Evolutionary conservation across 805 yeast species (phyloP).

Genomic region (Sugiyamaella floridensis): DNA sequence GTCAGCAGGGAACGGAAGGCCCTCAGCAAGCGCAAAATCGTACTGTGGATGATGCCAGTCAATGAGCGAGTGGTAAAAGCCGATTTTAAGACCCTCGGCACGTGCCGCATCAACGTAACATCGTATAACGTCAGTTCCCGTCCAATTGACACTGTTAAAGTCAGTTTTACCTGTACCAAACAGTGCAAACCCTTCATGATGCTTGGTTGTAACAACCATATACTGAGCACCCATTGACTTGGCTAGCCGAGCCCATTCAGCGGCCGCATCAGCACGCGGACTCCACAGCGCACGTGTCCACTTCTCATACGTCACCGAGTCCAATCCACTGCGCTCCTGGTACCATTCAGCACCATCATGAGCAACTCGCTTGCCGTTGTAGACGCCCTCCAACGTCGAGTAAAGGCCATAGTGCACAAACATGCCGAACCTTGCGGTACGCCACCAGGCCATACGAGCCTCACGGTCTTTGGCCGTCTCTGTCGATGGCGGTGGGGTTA

Average conservation of each 20-base stretch:
- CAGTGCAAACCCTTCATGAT: conserved; percentile 18
- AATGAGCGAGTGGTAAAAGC: conserved; percentile 15
- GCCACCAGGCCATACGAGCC: conserved; percentile 16
- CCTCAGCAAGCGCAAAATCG: conserved; percentile 6
- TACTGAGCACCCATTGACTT: conserved; percentile 14
- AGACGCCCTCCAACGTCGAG: conserved; percentile 16
- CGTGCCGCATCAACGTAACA: conserved; percentile 11
- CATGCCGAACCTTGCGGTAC: conserved; percentile 17
- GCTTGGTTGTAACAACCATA: conserved; percentile 17
- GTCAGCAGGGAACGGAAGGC: conserved; percentile 12
- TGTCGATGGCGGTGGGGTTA: conserved; percentile 4
- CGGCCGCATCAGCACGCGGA: conserved; percentile 6
- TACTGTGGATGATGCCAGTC: conserved; percentile 19
- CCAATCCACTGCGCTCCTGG: conserved; percentile 12
- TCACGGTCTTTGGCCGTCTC: conserved; percentile 4
- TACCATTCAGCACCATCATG: conserved; percentile 15
- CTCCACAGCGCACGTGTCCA: conserved; percentile 10
- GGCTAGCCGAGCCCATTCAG: conserved; percentile 14
- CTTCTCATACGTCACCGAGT: conserved; percentile 8
- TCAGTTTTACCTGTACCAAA: conserved; percentile 10
- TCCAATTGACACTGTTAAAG: conserved; percentile 1
- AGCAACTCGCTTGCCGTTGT: conserved; percentile 9
- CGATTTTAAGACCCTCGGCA: conserved; percentile 9
- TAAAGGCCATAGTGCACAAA: conserved; percentile 17
- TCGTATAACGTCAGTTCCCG: conserved; percentile 10